Conservation (phyloP, 495 filamentous ascomycete species). For the Tuber umbilicatum region DNA sequence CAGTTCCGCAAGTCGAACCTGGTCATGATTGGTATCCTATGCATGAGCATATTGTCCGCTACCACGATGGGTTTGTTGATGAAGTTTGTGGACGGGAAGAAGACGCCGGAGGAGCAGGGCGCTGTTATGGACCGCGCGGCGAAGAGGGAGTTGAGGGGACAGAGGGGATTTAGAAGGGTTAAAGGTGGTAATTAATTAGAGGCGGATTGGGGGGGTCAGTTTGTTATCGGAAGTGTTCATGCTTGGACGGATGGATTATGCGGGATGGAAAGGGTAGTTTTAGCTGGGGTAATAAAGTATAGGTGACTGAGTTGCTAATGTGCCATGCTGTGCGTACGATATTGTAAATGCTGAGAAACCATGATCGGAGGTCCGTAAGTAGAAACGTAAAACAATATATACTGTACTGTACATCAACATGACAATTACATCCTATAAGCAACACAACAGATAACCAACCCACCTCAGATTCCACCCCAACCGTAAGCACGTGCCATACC, state of each 20-base stretch:
- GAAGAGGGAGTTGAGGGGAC: conserved; percentile 27
- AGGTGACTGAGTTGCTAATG: not conserved
- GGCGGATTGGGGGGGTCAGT: not conserved
- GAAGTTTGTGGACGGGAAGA: conserved; percentile 46
- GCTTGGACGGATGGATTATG: not conserved
- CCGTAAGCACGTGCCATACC: not conserved
- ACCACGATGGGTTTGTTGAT: conserved; percentile 61
- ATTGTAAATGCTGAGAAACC: not conserved
- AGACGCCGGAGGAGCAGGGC: not conserved
- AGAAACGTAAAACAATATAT: not conserved
- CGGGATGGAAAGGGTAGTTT: not conserved
- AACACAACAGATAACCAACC: no score
- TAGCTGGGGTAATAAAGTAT: not conserved
- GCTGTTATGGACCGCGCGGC: conserved; percentile 26
- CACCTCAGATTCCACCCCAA: not conserved
- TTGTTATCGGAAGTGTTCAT: not conserved
- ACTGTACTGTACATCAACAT: not conserved
- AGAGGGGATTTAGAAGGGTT: conserved; percentile 17
- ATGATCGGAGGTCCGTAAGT: not conserved
- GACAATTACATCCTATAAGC: not conserved
- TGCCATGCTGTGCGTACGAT: not conserved
- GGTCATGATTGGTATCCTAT: conserved; percentile 80
- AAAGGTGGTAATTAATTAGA: conserved; percentile 1
- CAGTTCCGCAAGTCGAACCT: conserved; percentile 79
- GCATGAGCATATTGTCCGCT: conserved; percentile 65